phyloP scores from a whole-genome alignment of 1,139 yeast species.

The Sugiyamaella castrensis region DNA sequence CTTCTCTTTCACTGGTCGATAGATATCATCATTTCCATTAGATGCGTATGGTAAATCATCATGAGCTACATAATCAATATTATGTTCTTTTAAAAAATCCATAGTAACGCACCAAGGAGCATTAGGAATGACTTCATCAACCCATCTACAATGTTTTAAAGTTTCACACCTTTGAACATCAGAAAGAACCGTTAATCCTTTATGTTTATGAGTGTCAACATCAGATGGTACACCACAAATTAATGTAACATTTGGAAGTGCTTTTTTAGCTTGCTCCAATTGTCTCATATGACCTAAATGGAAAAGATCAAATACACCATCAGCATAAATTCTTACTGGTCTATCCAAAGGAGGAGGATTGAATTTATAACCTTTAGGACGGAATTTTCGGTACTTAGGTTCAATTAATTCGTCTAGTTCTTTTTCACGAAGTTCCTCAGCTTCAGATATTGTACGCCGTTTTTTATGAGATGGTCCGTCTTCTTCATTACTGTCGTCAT shows the following conservation, averaged over 20 bases:
- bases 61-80: conserved; percentile 94
- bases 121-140: conserved; percentile 88
- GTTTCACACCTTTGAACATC: conserved; percentile 90
- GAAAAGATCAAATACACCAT: conserved; percentile 94
- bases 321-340: conserved; percentile 90
- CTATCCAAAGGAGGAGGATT: conserved; percentile 83
- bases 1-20: conserved; percentile 81
- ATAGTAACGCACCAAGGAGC: conserved; percentile 96
- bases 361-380: conserved; percentile 47
- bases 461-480: conserved; percentile 6
- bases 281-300: conserved; percentile 98
- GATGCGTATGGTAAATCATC: conserved; percentile 95
- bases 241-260: conserved; percentile 78
- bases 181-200: conserved; percentile 86
- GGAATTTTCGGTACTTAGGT: conserved; percentile 37
- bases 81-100: conserved; percentile 71
- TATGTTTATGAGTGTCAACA: conserved; percentile 82
- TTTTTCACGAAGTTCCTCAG: conserved; percentile 40
- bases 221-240: conserved; percentile 94
- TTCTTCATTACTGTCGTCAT: conserved; percentile 4
- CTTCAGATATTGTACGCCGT: conserved; percentile 17
- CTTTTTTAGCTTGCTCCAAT: conserved; percentile 91
- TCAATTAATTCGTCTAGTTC: conserved; percentile 56
- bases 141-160: conserved; percentile 90
- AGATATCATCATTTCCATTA: conserved; percentile 82